Percentiles rank a stretch among this genome's conserved stretches.
These are phyloP conservation scores for Colletotrichum sp. DNA, from an alignment of 2,329 filamentous ascomycete species.

Conservation along the genomic window DNA sequence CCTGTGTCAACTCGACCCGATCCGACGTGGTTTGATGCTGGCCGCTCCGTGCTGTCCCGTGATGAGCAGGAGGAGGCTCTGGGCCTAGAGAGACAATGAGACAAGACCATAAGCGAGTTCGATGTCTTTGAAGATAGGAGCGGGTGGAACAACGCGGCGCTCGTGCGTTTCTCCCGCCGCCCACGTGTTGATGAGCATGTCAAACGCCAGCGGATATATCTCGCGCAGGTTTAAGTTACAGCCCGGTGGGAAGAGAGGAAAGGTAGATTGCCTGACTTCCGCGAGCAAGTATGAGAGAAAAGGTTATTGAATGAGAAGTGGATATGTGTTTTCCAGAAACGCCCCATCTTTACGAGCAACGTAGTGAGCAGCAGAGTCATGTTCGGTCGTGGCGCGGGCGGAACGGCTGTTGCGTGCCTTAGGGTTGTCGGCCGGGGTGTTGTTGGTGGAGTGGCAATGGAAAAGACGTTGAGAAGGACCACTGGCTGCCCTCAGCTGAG, in stretches of 20 bases:
- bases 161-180: not conserved
- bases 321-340: not conserved
- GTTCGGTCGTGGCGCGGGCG: not conserved
- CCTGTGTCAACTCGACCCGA: not conserved
- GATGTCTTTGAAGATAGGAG: not conserved
- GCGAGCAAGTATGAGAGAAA: not conserved
- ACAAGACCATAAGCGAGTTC: not conserved
- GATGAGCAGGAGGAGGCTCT: not conserved
- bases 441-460: not conserved
- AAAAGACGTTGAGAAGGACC: not conserved
- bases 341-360: constrained; percentile 14
- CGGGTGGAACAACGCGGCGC: not conserved
- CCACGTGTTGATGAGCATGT: not conserved
- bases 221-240: not conserved
- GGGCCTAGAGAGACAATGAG: not conserved
- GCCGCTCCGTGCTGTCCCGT: not conserved
- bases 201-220: not conserved
- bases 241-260: not conserved
- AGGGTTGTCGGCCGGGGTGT: not conserved
- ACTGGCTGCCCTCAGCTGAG: not conserved
- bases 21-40: not conserved
- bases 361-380: constrained; percentile 10
- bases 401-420: constrained; percentile 8
- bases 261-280: not conserved
- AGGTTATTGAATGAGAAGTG: constrained; percentile 9